Evolutionary conservation across 768 basidiomycete genomes (phyloP).

Genomic region (Strobilomyces dryophilus): DNA sequence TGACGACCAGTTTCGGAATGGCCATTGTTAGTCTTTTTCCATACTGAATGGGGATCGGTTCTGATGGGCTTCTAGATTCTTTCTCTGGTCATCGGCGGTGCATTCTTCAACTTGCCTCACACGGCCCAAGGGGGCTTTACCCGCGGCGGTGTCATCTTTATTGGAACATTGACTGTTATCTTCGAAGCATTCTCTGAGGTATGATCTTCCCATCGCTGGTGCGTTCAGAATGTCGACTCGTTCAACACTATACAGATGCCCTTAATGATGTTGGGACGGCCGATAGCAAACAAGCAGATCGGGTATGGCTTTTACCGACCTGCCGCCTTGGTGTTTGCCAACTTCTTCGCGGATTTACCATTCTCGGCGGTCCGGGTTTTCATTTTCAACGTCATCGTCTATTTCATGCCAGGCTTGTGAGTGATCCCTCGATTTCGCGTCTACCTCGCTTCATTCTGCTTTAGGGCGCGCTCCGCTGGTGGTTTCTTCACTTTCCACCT

Average conservation of each 20-base stretch:
- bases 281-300: constrained; percentile 68
- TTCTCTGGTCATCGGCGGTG: constrained; percentile 64
- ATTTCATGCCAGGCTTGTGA: constrained; percentile 58
- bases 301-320: constrained; percentile 64
- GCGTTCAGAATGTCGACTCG: background rate
- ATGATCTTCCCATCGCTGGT: constrained; percentile 16
- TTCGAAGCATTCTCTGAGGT: constrained; percentile 74
- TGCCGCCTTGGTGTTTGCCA: constrained; percentile 59
- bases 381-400: constrained; percentile 61
- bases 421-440: constrained; percentile 29
- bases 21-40: constrained; percentile 47
- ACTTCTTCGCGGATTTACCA: constrained; percentile 65
- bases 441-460: constrained; percentile 1
- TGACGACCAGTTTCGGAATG: constrained; percentile 65
- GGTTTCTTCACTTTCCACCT: constrained; percentile 61
- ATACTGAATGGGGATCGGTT: background rate
- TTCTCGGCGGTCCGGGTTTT: constrained; percentile 59
- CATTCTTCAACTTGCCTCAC: constrained; percentile 68
- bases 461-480: constrained; percentile 32
- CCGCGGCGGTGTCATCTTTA: constrained; percentile 77
- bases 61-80: constrained; percentile 9
- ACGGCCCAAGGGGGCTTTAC: constrained; percentile 84
- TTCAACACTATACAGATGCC: constrained; percentile 45
- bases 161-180: constrained; percentile 59
- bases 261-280: constrained; percentile 74